Evolutionary conservation across 2,329 filamentous ascomycete genomes (phyloP).

Genomic region (Cordyceps fumosorosea): DNA sequence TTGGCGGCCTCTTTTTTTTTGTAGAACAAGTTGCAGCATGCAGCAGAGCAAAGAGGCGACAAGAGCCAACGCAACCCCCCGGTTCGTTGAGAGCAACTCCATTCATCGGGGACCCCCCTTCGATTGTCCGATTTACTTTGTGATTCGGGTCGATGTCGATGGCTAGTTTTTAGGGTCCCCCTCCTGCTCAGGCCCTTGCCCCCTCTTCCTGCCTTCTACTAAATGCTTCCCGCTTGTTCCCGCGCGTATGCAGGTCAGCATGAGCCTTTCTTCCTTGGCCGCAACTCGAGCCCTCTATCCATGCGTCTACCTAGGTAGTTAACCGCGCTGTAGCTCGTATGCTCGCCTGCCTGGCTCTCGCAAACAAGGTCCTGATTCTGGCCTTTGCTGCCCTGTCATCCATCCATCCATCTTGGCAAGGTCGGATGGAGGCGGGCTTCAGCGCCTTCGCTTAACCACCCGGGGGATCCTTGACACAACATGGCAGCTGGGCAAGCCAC

Average conservation of each 20-base stretch:
- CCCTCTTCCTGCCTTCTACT: neutral
- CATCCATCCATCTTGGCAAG: neutral
- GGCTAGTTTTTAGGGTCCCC: neutral
- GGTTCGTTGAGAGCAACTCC: neutral
- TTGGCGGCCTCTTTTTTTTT: neutral
- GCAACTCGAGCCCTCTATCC: no score
- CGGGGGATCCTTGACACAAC: neutral
- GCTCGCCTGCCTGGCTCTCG: no score
- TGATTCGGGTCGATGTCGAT: constrained; percentile 5
- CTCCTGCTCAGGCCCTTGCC: neutral
- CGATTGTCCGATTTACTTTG: constrained; percentile 8
- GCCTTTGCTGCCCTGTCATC: no score
- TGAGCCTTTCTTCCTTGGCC: no score
- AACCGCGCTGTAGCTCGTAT: no score
- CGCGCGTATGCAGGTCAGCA: no score
- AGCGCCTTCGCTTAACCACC: no score
- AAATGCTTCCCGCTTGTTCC: neutral
- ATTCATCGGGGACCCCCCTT: neutral
- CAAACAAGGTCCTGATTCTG: no score
- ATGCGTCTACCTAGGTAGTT: no score
- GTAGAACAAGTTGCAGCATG: neutral
- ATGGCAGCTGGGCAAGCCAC: neutral
- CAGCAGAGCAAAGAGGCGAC: neutral
- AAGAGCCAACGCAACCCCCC: neutral
- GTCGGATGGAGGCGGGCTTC: neutral